Evolutionary conservation across 257 asterid genomes (phyloP), one percentile per base, ranked within the genome.

Genomic region (Lycium barbarum): DNA sequence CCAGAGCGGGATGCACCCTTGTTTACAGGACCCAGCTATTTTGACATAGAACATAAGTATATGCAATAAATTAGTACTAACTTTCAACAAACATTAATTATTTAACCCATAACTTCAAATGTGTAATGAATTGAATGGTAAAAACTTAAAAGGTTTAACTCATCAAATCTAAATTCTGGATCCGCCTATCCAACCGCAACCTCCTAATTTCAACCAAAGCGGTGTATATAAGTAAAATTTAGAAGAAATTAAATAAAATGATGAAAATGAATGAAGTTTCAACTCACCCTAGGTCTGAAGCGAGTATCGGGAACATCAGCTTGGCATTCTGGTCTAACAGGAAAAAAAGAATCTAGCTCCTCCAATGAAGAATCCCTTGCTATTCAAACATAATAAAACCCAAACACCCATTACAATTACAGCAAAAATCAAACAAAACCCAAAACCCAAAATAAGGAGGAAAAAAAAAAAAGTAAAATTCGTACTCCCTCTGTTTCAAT

Each of bases 341-440:
- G 98, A 84, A 92, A 96, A 88, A 90, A 96, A 2, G 95, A 86
- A 83, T 92, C 98, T 91, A 94, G 87, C 88, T 96, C 98, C 90
- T 87, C 97, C 5, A 92, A 53, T 54, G 88, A 88, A 51, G 93
- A 40, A 85, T 72, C 65, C 90, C 59, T 71, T 53, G 82, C 49
- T 49, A 74, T 49, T 74, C n/a, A 74, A 74, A 49, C 45, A 49
- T 22, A 74, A 74, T 22, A 74, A 74, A 49, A 49, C 3, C 90
- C 79, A 86, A 9, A 36, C 9, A 74, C 33, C 38, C 67, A 84
- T 81, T 9, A 68, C 61, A 51, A 15, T 72, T 33, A 43, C 51
- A 71, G 66, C 40, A 79, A 33, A 54, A 49, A 12, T 12, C 33
- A 49, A 49, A 26, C 49, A 7, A 83, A 84, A 7, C 15, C 55